Base-by-base conservation (phyloP, 2,329 filamentous ascomycete species). In the Stagonosporopsis chrysanthemi region DNA sequence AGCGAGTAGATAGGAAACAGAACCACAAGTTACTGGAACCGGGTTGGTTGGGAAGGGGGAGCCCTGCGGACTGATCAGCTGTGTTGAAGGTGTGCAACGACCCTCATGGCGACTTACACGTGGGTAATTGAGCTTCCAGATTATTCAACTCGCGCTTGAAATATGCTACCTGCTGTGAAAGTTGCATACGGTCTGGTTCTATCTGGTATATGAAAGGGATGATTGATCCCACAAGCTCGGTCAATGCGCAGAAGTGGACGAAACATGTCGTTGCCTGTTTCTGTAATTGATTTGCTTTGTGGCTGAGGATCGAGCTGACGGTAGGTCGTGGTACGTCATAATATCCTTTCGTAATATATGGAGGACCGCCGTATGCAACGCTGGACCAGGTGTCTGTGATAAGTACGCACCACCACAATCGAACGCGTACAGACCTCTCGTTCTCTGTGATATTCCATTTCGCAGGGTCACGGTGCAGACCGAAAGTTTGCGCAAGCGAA, bases 331-430 rank as follows among this genome's bases (percentile, higher is more conserved):
- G 83, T 14, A 86, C 83, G 59, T 86, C 83, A 61, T 84, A 84
- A 63, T 84, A 83, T 23, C 79, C 79, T 56, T 80, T 81, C 3
- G 78, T 75, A 11, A 85, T 81, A 46, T 83, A 80, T 3, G 83
- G 82, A 19, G 83, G 83, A 2, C 82, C 80, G 4, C 83, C 83
- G 63, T 86, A 83, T 4, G 82, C 82, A 50, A 84, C 81, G 62
- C 83, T 84, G 51, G 82, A 79, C 82, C 83, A 86, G 38, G 82
- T 79, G 68, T 86, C 83, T 54, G 84, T 83, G 36, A 86, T 82
- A 2, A 85, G 74, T 2, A 85, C 81, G 5, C 80, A 83, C 84
- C 84, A 86, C 82, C 83, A 86, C 3, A 84, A 69, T 2, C 82
- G 80, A 28, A 82, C 81, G 6, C 84, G 77, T 15, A 82, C 71